Conservation (phyloP, 1,284 basidiomycete genomes). For the Hymenochaete sp. region DNA sequence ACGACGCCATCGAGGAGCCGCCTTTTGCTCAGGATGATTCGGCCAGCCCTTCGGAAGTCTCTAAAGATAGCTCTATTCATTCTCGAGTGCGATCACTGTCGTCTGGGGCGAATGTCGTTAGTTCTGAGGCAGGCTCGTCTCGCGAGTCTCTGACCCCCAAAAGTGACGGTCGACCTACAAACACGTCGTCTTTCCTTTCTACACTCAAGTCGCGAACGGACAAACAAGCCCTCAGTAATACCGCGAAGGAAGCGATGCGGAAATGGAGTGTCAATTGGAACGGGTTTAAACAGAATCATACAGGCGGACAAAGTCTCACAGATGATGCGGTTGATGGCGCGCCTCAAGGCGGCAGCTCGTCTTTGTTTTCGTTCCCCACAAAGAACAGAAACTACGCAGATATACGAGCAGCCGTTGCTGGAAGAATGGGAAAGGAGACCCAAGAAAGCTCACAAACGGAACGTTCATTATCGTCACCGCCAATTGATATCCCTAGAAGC, state of each 20-base stretch:
- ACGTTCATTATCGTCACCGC: conserved; percentile 3
- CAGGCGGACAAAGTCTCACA: conserved; percentile 19
- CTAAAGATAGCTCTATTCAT: conserved; percentile 1
- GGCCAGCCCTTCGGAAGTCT: not conserved
- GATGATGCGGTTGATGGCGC: conserved; percentile 36
- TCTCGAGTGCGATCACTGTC: conserved; percentile 15
- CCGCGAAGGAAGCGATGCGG: conserved; percentile 76
- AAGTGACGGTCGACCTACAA: conserved; percentile 1
- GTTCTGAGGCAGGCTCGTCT: conserved; percentile 1
- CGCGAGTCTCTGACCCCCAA: conserved; percentile 5
- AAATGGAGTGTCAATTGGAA: conserved; percentile 85
- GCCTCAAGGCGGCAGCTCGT: conserved; percentile 27
- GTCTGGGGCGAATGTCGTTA: conserved; percentile 10
- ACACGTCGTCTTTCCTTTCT: conserved; percentile 48
- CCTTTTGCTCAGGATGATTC: conserved; percentile 3
- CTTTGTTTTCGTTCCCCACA: conserved; percentile 28
- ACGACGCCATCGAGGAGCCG: not conserved
- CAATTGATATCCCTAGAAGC: conserved; percentile 18
- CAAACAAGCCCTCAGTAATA: conserved; percentile 73
- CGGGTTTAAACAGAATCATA: conserved; percentile 45
- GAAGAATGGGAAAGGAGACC: conserved; percentile 24
- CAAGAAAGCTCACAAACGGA: too few relatives aligned
- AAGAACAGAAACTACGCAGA: conserved; percentile 57
- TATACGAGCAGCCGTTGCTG: conserved; percentile 58
- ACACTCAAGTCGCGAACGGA: conserved; percentile 70